Base-by-base conservation (phyloP, 2,329 filamentous ascomycete genomes). In the Venturia effusa region DNA sequence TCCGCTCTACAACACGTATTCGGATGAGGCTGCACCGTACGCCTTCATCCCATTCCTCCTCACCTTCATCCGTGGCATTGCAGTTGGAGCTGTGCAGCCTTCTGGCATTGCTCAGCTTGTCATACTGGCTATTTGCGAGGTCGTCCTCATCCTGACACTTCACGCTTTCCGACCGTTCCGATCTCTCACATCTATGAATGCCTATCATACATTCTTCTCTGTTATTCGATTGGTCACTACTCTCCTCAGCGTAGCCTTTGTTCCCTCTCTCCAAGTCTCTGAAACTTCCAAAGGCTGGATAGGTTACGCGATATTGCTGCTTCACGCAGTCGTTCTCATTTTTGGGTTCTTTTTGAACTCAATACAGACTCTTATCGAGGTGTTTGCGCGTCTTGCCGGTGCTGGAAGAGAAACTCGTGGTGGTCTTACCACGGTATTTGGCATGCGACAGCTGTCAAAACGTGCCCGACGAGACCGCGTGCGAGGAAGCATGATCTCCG, bases 1-100 rank as follows among this genome's bases (percentile, higher is more conserved):
- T 0, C 91, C 94, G 5, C 80, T 99, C 8, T 99, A 99, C 72
- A 99, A 99, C 76, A 99, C 94, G 0, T 97, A 96, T 74, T 94
- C 90, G 30, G 94, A 99, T 73, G 89, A 93, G 73, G 91, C 92
- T 0, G 90, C 93, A 8, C 87, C 90, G 0, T 99, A 96, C 74
- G 92, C 93, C 7, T 81, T 96, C 51, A 86, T 97, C 24, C 92
- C 93, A 0, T 85, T 96, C 19, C 79, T 95, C 40, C 80, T 97
- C 65, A 96, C 89, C 4, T 86, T 96, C 71, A 79, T 96, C 65
- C 88, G 93, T 40, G 93, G 92, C 64, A 86, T 97, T 67, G 90
- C 92, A 24, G 90, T 99, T 69, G 94, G 94, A 37, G 94, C 92
- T 22, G 86, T 97, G 17, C 94, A 99, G 74, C 88, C 90, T 0